These are phyloP conservation scores for Pichia inconspicua DNA, from an alignment of 1,139 yeast genomes.

Conservation along the genomic window DNA sequence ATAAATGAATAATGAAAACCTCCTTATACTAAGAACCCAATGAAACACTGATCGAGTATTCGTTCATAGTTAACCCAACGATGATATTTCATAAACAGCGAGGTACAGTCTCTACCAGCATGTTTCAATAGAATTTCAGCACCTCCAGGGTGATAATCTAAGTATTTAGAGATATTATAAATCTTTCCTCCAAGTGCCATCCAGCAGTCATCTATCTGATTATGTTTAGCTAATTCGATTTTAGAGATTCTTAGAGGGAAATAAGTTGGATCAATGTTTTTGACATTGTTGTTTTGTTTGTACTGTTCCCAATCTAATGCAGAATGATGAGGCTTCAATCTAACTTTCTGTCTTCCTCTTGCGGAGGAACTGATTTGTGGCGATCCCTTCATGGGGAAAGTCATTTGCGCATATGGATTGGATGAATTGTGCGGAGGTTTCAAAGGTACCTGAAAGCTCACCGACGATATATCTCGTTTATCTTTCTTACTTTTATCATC, in stretches of 20 bases:
- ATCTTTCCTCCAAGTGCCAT: constrained; percentile 74
- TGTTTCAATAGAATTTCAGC: constrained; percentile 65
- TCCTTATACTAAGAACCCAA: constrained; percentile 46
- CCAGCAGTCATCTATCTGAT: constrained; percentile 67
- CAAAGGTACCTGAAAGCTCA: background rate
- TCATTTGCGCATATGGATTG: background rate
- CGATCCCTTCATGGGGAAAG: constrained; percentile 8
- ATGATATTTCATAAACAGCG: constrained; percentile 72
- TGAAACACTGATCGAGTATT: constrained; percentile 66
- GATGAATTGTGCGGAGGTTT: background rate
- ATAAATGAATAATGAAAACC: background rate
- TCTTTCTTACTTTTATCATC: too few species aligned
- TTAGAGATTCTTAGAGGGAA: constrained; percentile 47
- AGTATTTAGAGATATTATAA: constrained; percentile 74
- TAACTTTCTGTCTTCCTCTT: constrained; percentile 43
- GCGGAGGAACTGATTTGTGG: constrained; percentile 4
- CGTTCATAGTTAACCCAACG: constrained; percentile 86
- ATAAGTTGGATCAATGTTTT: constrained; percentile 28
- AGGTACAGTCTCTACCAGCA: constrained; percentile 82
- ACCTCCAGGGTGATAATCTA: constrained; percentile 92
- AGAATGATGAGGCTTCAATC: constrained; percentile 70
- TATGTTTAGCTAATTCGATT: constrained; percentile 57
- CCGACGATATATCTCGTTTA: background rate
- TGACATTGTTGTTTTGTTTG: constrained; percentile 31
- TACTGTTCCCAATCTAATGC: constrained; percentile 80